These are phyloP conservation scores for Sungouiella blattae DNA, from an alignment of 805 yeast species.

Conservation along the genomic window DNA sequence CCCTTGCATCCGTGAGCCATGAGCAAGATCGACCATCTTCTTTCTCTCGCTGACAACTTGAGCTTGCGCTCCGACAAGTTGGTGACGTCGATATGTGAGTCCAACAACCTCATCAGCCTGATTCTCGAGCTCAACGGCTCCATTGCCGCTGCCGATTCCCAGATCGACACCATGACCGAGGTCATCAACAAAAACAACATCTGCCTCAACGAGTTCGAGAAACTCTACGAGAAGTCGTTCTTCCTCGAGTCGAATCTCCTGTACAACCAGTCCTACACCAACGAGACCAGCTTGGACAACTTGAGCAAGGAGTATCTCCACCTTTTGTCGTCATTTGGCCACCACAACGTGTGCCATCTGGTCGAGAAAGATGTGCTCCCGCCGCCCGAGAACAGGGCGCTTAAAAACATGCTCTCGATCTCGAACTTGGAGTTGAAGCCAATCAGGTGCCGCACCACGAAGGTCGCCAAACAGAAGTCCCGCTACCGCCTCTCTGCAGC, in stretches of 20 bases:
- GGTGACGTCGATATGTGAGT: slow-evolving; percentile 19
- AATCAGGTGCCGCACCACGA: slow-evolving; percentile 29
- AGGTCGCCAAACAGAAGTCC: slow-evolving; percentile 39
- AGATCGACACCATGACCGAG: slow-evolving; percentile 26
- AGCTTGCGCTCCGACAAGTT: slow-evolving; percentile 25
- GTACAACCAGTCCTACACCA: slow-evolving; percentile 30
- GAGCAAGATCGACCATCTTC: slow-evolving; percentile 27
- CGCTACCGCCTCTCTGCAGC: slow-evolving; percentile 36
- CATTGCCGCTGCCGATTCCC: slow-evolving; percentile 24
- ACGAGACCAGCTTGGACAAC: slow-evolving; percentile 27
- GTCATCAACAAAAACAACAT: slow-evolving; percentile 21
- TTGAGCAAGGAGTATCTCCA: slow-evolving; percentile 26
- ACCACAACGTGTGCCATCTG: slow-evolving; percentile 4
- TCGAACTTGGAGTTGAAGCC: slow-evolving; percentile 39
- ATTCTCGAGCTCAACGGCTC: slow-evolving; percentile 18
- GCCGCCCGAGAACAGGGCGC: slow-evolving; percentile 1
- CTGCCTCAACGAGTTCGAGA: slow-evolving; percentile 24
- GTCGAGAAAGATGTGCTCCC: slow-evolving; percentile 1
- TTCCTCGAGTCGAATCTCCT: slow-evolving; percentile 32
- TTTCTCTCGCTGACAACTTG: slow-evolving; percentile 29
- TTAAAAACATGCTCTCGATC: slow-evolving; percentile 25
- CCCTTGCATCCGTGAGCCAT: slow-evolving; percentile 1
- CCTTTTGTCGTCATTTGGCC: slow-evolving; percentile 15
- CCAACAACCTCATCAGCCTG: slow-evolving; percentile 20
- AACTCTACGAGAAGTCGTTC: slow-evolving; percentile 28